phyloP scores from a whole-genome alignment of 208 protist species.

The Crithidia sp. region DNA sequence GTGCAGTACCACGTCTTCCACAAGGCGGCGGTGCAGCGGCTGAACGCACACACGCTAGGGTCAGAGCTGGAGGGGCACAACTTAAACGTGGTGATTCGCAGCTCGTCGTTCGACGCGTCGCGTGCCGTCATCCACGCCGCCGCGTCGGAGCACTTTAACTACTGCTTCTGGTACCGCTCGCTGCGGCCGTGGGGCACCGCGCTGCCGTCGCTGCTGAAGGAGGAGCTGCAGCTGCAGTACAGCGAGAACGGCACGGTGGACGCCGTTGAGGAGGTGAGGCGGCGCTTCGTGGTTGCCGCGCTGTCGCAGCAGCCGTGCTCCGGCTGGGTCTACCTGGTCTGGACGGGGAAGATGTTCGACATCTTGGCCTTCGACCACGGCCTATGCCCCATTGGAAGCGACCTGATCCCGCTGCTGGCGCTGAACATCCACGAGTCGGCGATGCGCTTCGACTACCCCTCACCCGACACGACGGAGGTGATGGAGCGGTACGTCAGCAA shows the following conservation, averaged over 20 bases:
- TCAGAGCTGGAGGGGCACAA: conserved; percentile 83
- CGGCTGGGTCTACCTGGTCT: conserved; percentile 89
- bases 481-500: conserved; percentile 79
- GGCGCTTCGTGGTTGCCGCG: conserved; percentile 50
- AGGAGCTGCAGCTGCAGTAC: conserved; percentile 82
- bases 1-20: conserved; percentile 85
- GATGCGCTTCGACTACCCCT: conserved; percentile 64
- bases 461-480: conserved; percentile 9
- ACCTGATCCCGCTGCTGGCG: conserved; percentile 75
- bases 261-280: conserved; percentile 66
- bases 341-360: conserved; percentile 83
- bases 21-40: conserved; percentile 70
- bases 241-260: conserved; percentile 61
- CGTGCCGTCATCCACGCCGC: conserved; percentile 69
- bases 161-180: conserved; percentile 91
- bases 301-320: conserved; percentile 65
- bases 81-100: conserved; percentile 80
- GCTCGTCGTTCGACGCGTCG: conserved; percentile 82
- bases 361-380: conserved; percentile 81
- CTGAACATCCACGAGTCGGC: conserved; percentile 81
- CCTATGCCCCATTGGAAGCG: conserved; percentile 72
- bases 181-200: conserved; percentile 83
- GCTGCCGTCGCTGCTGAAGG: conserved; percentile 61
- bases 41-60: conserved; percentile 81
- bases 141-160: conserved; percentile 90